Conservation (phyloP, 768 basidiomycete genomes). For the Tulasnella sp. region DNA sequence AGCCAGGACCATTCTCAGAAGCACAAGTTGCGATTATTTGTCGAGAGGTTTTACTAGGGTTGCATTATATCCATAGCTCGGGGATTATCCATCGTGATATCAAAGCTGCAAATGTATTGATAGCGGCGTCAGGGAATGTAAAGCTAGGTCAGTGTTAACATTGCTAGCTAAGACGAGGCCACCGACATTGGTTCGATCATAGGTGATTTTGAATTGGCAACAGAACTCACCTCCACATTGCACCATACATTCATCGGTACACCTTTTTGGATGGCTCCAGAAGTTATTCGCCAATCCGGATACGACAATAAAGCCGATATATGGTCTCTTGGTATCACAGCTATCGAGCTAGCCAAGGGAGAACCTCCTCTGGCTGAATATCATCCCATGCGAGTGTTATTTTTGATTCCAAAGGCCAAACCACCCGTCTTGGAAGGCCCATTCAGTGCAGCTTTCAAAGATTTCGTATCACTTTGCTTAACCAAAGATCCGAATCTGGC, state of each 20-base stretch:
- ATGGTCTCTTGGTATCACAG: slow-evolving; percentile 97
- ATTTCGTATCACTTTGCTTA: slow-evolving; percentile 78
- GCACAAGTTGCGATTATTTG: slow-evolving; percentile 89
- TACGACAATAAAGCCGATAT: slow-evolving; percentile 95
- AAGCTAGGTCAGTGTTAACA: slow-evolving; percentile 47
- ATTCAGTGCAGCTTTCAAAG: slow-evolving; percentile 78
- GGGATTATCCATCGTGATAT: slow-evolving; percentile 97
- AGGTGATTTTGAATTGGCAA: slow-evolving; percentile 97
- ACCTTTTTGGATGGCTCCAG: slow-evolving; percentile 97
- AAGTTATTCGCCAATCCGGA: slow-evolving; percentile 93
- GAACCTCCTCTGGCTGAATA: slow-evolving; percentile 94
- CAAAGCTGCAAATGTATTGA: slow-evolving; percentile 91
- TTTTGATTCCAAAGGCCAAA: slow-evolving; percentile 93
- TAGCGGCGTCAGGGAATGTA: slow-evolving; percentile 81
- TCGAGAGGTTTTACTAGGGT: slow-evolving; percentile 80
- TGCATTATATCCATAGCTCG: slow-evolving; percentile 92
- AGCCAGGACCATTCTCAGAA: slow-evolving; percentile 81
- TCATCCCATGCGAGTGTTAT: slow-evolving; percentile 96
- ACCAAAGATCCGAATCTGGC: slow-evolving; percentile 82
- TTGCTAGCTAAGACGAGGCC: background rate
- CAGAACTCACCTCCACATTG: slow-evolving; percentile 84
- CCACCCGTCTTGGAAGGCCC: slow-evolving; percentile 79
- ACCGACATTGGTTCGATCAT: background rate
- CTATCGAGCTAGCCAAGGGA: slow-evolving; percentile 95
- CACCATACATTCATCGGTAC: slow-evolving; percentile 97